Evolutionary conservation across 2,329 filamentous ascomycete species (phyloP), one percentile per base, ranked within the genome.

Genomic region (Basipetospora sp.): DNA sequence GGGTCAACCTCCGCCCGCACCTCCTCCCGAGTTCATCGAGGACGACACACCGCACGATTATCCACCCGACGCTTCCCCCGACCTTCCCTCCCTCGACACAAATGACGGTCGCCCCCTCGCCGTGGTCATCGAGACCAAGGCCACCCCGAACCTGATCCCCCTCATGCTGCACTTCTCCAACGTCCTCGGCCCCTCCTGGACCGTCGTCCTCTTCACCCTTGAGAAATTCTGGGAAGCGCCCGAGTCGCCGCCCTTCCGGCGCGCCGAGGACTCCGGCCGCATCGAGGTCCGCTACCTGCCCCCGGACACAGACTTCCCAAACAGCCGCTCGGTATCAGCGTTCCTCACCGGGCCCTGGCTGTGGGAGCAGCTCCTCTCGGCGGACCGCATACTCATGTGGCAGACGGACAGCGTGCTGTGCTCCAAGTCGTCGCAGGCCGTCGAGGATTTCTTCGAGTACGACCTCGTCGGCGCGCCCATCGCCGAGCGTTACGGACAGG

Each of bases 121-220:
- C 0, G 50, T 57, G 6, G 59, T 60, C 14, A 49, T 59, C 26
- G 57, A 60, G 40, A 53, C 53, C n/a, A 44, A 45, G 20, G 32
- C 32, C 10, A 18, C 32, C 4, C 54, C 9, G 38, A 48, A 52
- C 18, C 47, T 61, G 10, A 44, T 60, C 20, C 57, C 58, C 8
- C 44, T 60, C n/a, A 51, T 62, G 28, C 45, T 62, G 11, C 57
- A 61, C 39, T 62, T 58, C 43, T 45, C 51, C 28, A 48, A 48
- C 30, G 53, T 60, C 9, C 56, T 65, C 4, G 63, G 62, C 1
- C 59, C 61, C 8, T 43, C 45, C 8, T 65, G 62, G 62, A 60
- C 60, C 4, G 54, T 66, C 28, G 50, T 64, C 16, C 55, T 64
- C 30, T 62, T 59, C 43, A 65, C 63, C 0, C 51, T 54, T 2